phyloP scores from a whole-genome alignment of 768 basidiomycete species.

The Russula vinacea region DNA sequence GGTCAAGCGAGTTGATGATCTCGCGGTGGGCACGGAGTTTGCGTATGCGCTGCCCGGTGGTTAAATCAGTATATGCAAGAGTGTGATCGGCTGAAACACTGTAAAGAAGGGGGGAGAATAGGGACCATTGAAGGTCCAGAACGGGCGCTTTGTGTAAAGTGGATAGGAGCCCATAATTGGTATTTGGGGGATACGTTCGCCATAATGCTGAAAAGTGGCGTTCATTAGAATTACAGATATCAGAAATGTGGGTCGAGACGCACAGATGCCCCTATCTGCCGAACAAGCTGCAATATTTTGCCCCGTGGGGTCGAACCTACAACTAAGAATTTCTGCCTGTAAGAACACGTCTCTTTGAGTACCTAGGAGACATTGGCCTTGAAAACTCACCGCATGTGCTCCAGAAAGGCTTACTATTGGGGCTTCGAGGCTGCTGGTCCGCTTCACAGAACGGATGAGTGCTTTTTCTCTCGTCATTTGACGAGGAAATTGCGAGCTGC shows the following conservation, averaged over 20 bases:
- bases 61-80: constrained; percentile 70
- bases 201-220: constrained; percentile 59
- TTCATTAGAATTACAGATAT: constrained; percentile 6
- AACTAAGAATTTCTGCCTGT: constrained; percentile 83
- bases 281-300: constrained; percentile 93
- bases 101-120: constrained; percentile 68
- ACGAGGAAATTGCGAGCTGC: constrained; percentile 75
- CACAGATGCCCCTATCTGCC: constrained; percentile 85
- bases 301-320: constrained; percentile 91
- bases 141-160: constrained; percentile 87
- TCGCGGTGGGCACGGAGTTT: constrained; percentile 87
- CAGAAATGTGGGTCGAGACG: constrained; percentile 38
- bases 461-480: constrained; percentile 72
- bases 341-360: neutral
- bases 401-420: constrained; percentile 91
- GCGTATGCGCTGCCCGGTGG: constrained; percentile 76
- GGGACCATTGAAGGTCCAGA: constrained; percentile 87
- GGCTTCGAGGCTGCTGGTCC: constrained; percentile 88
- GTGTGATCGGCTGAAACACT: constrained; percentile 90
- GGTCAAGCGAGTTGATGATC: constrained; percentile 85
- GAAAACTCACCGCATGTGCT: constrained; percentile 69
- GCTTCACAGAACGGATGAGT: constrained; percentile 77
- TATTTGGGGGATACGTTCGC: constrained; percentile 89
- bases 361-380: neutral
- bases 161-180: constrained; percentile 84